Evolutionary conservation across 305 asterid genomes (phyloP).

Genomic region (Monarda citriodora): DNA sequence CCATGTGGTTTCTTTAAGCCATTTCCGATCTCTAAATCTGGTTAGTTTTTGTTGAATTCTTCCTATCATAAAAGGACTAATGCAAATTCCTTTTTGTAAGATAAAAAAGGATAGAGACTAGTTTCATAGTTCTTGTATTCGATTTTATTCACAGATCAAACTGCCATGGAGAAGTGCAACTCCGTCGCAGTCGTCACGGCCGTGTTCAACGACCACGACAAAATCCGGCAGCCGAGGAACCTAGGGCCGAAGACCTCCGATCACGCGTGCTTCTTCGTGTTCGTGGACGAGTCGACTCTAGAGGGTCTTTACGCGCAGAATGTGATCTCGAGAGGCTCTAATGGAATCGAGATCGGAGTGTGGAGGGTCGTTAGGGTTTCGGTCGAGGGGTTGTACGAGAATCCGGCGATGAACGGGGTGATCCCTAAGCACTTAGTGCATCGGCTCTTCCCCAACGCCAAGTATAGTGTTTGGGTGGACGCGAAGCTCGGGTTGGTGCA

Average conservation of each 20-base stretch:
- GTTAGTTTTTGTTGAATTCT: slow-evolving; percentile 29
- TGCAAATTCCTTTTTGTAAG: too few relatives aligned
- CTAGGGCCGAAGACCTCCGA: slow-evolving; percentile 59
- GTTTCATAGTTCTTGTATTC: neutral
- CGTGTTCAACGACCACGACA: slow-evolving; percentile 82
- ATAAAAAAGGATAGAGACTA: too few relatives aligned
- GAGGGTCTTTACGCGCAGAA: slow-evolving; percentile 46
- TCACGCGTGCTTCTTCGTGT: slow-evolving; percentile 73
- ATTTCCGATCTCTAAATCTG: slow-evolving; percentile 50
- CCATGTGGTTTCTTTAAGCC: slow-evolving; percentile 86
- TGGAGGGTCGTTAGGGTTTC: slow-evolving; percentile 76
- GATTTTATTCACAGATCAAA: slow-evolving; percentile 42
- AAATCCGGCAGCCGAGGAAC: slow-evolving; percentile 86
- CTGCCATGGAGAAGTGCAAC: slow-evolving; percentile 59
- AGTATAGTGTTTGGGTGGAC: slow-evolving; percentile 83
- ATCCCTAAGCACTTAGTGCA: slow-evolving; percentile 71
- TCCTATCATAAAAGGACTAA: neutral
- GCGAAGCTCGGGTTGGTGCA: slow-evolving; percentile 80
- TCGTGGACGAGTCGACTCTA: slow-evolving; percentile 72
- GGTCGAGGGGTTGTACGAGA: slow-evolving; percentile 42
- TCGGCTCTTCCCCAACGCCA: slow-evolving; percentile 82
- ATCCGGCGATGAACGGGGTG: slow-evolving; percentile 85
- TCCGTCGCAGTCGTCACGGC: slow-evolving; percentile 77
- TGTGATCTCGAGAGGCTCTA: slow-evolving; percentile 37
- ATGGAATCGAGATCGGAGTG: slow-evolving; percentile 53